A percentile compares a stretch with the other conserved stretches of the same genome.
Evolutionary conservation across 768 basidiomycete species (phyloP).

Genomic region (Gymnopilus junonius): DNA sequence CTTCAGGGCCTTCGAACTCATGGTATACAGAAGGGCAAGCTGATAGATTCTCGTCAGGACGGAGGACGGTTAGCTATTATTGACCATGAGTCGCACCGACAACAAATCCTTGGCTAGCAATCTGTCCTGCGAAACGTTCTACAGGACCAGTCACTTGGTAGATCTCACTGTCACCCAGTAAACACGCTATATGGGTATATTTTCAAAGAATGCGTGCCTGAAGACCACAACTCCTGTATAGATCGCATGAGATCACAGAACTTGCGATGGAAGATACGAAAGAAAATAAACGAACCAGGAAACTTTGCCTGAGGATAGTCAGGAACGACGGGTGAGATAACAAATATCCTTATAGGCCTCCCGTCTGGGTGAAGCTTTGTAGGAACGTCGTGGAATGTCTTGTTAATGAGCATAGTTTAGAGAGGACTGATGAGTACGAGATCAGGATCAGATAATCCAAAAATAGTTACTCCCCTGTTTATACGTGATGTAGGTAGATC

Average conservation of each 20-base stretch:
- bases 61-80: neutral
- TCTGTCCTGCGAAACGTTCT: constrained; percentile 88
- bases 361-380: constrained; percentile 64
- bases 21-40: constrained; percentile 89
- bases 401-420: constrained; percentile 77
- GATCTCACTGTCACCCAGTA: constrained; percentile 67
- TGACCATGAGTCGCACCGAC: constrained; percentile 58
- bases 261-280: neutral
- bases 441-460: constrained; percentile 11
- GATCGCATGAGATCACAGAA: neutral
- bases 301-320: constrained; percentile 91
- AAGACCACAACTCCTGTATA: constrained; percentile 76
- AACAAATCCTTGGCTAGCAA: constrained; percentile 85
- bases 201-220: constrained; percentile 48
- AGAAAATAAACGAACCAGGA: constrained; percentile 57
- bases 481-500: neutral
- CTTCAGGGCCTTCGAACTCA: constrained; percentile 88
- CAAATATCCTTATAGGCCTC: constrained; percentile 76
- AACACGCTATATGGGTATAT: neutral
- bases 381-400: constrained; percentile 77
- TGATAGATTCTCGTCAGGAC: constrained; percentile 28
- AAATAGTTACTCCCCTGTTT: constrained; percentile 9
- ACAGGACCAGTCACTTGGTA: constrained; percentile 97
- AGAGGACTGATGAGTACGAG: constrained; percentile 3
- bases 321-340: constrained; percentile 79